Evolutionary conservation across 2,329 filamentous ascomycete species (phyloP).

Genomic region (Westerdykella ornata): DNA sequence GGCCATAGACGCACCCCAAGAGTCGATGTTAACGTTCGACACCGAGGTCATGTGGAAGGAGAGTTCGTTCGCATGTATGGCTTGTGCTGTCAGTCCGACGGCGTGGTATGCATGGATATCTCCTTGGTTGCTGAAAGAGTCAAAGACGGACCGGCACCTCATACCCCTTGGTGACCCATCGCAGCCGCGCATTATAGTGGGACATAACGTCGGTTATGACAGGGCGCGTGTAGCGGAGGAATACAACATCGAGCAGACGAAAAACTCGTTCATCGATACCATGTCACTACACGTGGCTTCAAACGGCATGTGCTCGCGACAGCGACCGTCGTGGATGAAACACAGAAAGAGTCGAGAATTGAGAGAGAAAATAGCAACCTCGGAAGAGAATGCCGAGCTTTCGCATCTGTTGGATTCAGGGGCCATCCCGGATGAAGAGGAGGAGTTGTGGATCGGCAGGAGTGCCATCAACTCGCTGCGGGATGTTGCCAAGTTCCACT

Average conservation of each 20-base stretch:
- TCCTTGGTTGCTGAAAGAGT: slow-evolving; percentile 85
- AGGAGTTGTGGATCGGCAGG: slow-evolving; percentile 89
- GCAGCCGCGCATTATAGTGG: slow-evolving; percentile 71
- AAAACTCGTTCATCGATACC: slow-evolving; percentile 86
- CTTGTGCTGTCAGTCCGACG: slow-evolving; percentile 80
- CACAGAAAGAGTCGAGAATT: slow-evolving; percentile 85
- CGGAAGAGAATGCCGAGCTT: slow-evolving; percentile 65
- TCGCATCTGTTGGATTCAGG: slow-evolving; percentile 62
- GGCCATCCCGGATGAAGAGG: slow-evolving; percentile 70
- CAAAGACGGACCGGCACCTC: slow-evolving; percentile 67
- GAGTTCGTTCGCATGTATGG: slow-evolving; percentile 90
- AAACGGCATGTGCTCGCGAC: slow-evolving; percentile 97
- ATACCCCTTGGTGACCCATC: slow-evolving; percentile 77
- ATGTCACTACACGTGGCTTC: slow-evolving; percentile 98
- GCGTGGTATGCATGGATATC: slow-evolving; percentile 98
- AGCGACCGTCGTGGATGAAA: slow-evolving; percentile 95
- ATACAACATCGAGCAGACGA: slow-evolving; percentile 74
- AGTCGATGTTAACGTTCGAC: slow-evolving; percentile 82
- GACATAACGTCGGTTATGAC: slow-evolving; percentile 95
- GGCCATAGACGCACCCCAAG: slow-evolving; percentile 67
- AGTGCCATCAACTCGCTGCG: slow-evolving; percentile 93
- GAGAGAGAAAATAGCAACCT: slow-evolving; percentile 67
- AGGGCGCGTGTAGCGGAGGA: slow-evolving; percentile 82
- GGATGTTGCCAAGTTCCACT: slow-evolving; percentile 95
- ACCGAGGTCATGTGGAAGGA: slow-evolving; percentile 96